Evolutionary conservation across 2,329 filamentous ascomycete genomes (phyloP).

Genomic region (Orbilia brochopaga): DNA sequence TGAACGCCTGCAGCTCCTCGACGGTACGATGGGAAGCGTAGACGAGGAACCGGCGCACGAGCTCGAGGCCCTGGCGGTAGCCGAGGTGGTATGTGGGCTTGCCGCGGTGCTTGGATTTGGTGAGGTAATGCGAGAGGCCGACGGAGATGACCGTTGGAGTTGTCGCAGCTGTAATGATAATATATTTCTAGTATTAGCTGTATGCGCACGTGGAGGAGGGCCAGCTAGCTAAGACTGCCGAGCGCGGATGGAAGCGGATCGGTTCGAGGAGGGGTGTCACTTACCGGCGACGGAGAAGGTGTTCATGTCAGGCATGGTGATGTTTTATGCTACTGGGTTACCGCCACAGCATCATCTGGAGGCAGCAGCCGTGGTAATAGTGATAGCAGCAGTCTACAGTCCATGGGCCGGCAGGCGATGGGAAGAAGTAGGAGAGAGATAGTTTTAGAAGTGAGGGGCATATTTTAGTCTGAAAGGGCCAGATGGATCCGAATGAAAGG

Average conservation of each 20-base stretch:
- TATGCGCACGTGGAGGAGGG: slow-evolving; percentile 1
- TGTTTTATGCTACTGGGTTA: not conserved
- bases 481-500: slow-evolving; percentile 5
- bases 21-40: slow-evolving; percentile 88
- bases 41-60: slow-evolving; percentile 83
- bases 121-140: slow-evolving; percentile 84
- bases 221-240: no score
- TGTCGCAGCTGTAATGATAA: slow-evolving; percentile 71
- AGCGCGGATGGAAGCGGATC: no score
- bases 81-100: slow-evolving; percentile 89
- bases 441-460: not conserved
- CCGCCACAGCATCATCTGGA: slow-evolving; percentile 5
- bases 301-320: slow-evolving; percentile 63
- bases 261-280: slow-evolving; percentile 10
- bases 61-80: slow-evolving; percentile 88
- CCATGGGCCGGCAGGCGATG: not conserved
- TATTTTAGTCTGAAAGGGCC: not conserved
- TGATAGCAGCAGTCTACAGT: not conserved
- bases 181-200: not conserved
- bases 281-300: slow-evolving; percentile 74
- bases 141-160: slow-evolving; percentile 88
- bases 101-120: slow-evolving; percentile 76
- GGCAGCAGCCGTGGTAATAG: not conserved
- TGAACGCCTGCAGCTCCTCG: slow-evolving; percentile 91
- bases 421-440: not conserved